Conservation (phyloP, 805 yeast genomes). For the Barnettozyma sucrosica region DNA sequence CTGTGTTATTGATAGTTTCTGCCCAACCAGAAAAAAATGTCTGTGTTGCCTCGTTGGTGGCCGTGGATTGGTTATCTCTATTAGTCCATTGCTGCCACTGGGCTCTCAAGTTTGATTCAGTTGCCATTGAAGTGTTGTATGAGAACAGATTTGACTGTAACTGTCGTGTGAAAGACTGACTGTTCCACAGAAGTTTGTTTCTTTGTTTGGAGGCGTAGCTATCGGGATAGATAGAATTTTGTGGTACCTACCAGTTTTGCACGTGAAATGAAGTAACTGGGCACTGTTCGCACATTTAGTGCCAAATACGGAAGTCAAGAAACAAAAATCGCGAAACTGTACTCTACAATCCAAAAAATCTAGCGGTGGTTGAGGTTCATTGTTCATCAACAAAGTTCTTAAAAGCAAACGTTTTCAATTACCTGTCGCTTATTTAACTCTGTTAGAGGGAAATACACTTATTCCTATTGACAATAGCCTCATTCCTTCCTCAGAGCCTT, state of each 20-base stretch:
- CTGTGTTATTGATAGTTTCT: constrained; percentile 32
- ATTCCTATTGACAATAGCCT: background rate
- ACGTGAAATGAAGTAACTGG: background rate
- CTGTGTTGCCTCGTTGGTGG: constrained; percentile 30
- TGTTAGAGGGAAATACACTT: background rate
- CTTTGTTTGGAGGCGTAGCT: background rate
- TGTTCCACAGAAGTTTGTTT: background rate
- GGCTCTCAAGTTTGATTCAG: constrained; percentile 29
- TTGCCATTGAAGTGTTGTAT: constrained; percentile 6
- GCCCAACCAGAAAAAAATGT: constrained; percentile 34
- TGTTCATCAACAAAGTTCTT: background rate
- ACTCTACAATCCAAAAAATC: background rate
- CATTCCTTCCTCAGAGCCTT: background rate
- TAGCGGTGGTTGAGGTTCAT: background rate
- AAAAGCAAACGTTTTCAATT: background rate
- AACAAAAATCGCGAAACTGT: background rate
- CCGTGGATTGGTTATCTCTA: constrained; percentile 25
- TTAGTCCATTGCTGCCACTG: constrained; percentile 36
- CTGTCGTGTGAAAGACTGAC: background rate
- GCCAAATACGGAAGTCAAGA: constrained; percentile 9
- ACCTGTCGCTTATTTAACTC: background rate
- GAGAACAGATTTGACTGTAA: background rate
- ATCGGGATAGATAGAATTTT: background rate
- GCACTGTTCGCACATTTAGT: background rate
- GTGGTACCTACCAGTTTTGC: background rate